Evolutionary conservation across 345 rosid species (phyloP), one percentile per base, ranked within the genome.

Genomic region (Clarkia xantiana): DNA sequence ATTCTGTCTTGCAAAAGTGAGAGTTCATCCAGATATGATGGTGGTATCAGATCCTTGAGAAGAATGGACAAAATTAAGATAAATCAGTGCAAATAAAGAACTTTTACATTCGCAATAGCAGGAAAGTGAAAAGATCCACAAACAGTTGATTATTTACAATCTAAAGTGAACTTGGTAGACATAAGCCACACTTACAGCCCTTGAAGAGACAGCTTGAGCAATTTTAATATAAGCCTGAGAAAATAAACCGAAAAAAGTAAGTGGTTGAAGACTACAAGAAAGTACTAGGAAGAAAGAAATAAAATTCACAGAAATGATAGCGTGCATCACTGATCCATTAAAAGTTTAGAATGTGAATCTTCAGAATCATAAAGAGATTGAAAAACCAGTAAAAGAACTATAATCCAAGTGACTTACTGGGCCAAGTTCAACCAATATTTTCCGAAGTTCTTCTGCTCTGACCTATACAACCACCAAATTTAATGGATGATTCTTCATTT

Each of bases 181-280:
- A 29, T 2, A 29, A 44, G 40, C 38, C 38, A 42, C 17, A 68
- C 94, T 79, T 77, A 90, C 94, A 11, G 97, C 66, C 59, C 95
- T 75, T 62, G 97, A 86, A 7, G 97, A 85, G 62, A 85, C 75
- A 55, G 95, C 97, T 72, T 90, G 97, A 44, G 94, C 97, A 58
- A 85, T 73, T 71, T 90, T 90, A 55, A 82, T 11, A 42, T 82
- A 90, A 15, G 97, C 97, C 95, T 90, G 77, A 60, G 63, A 62
- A 53, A 11, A 29, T 58, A 47, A 67, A 59, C 44, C 0, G 51
- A 42, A 48, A 16, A 9, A 48, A 44, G 57, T n/a, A 34, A 0
- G 46, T 46, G 40, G 14, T 15, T 4, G 1, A 39, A 46, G 34
- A 40, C 48, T 15, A 44, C 14, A 17, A 36, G 38, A 6, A 34